Percentiles rank a stretch among this genome's conserved stretches.
Conservation (phyloP, 768 basidiomycete species). For the Trametes cinnabarina region DNA sequence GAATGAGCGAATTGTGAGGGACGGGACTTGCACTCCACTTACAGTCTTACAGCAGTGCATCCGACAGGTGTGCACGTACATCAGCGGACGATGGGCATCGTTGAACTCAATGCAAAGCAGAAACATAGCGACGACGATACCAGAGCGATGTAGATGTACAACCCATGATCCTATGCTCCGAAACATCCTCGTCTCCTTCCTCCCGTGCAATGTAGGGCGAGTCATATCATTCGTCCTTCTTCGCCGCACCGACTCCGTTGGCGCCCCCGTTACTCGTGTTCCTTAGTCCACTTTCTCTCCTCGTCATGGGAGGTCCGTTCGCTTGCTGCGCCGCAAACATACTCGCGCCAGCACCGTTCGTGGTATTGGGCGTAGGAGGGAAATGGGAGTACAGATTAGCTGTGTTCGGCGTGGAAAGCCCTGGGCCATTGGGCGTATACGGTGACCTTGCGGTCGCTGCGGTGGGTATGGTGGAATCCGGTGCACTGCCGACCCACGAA, state of each 20-base stretch:
- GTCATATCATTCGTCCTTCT: constrained; percentile 30
- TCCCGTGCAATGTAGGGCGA: background rate
- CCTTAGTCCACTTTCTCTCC: constrained; percentile 15
- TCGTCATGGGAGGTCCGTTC: constrained; percentile 14
- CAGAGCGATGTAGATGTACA: constrained; percentile 10
- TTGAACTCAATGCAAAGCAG: background rate
- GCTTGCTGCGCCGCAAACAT: constrained; percentile 23
- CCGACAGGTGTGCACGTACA: too few relatives aligned
- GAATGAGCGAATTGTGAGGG: too few relatives aligned
- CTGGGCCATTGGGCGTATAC: constrained; percentile 5
- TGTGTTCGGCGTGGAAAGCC: constrained; percentile 19
- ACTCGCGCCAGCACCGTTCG: constrained; percentile 16
- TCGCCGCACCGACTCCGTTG: constrained; percentile 12
- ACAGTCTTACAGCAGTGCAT: too few relatives aligned
- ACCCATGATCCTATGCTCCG: background rate
- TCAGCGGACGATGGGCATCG: background rate
- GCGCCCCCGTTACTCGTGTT: constrained; percentile 16
- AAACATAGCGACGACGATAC: background rate
- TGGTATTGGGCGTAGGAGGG: constrained; percentile 37
- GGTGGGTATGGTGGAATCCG: constrained; percentile 22
- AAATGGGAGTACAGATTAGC: constrained; percentile 31
- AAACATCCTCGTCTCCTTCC: background rate
- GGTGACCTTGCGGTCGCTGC: constrained; percentile 30
- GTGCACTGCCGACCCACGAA: constrained; percentile 1
- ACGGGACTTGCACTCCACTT: too few relatives aligned